Base-by-base conservation (phyloP, 176 grass and related monocot species). In the Triticum dicoccoides region DNA sequence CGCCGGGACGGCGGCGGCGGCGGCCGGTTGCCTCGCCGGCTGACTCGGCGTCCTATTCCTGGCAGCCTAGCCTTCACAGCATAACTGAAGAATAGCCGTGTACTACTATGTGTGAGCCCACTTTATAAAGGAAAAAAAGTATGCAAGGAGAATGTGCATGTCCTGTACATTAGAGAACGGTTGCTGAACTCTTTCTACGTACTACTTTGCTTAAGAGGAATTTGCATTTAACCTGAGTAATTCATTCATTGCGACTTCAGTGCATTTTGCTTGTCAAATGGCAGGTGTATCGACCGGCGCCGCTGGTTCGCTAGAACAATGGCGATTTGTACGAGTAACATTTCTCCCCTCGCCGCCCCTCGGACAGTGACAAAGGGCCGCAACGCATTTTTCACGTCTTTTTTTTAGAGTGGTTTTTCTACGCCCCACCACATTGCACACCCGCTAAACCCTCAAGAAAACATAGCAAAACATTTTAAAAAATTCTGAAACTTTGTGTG, bases 41-140 rank as follows among this genome's bases (percentile, higher is more conserved):
- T 25, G 62, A 80, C 73, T 88, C 82, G 32, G 52, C 65, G 35
- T 87, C 88, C 5, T 85, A 73, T 77, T 87, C 78, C 29, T 93
- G 91, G 91, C 82, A 90, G 82, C 91, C 88, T 15, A 88, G 88
- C 65, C 91, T 93, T 85, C 72, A 68, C 81, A 93, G 82, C 85
- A 93, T 93, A 82, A 85, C 78, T 3, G 91, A 93, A 80, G 91
- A 90, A 66, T 93, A 88, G n/a, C 9, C 25, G 51, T 49, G 64
- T 29, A 69, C 45, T 29, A 69, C 45, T 45, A 45, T 45, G 45
- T 9, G 47, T 58, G 17, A 7, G 52, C 52, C 18, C 52, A 56
- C 52, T 58, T 58, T 58, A 6, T 56, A 2, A 44, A 44, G 12
- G 2, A 49, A 49, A 49, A 49, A 49, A 45, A 47, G 44, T 15